A percentile compares a stretch with the other conserved stretches of the same genome.
These are phyloP conservation scores for Botrytis aclada DNA, from an alignment of 2,329 filamentous ascomycete genomes.

Conservation along the genomic window DNA sequence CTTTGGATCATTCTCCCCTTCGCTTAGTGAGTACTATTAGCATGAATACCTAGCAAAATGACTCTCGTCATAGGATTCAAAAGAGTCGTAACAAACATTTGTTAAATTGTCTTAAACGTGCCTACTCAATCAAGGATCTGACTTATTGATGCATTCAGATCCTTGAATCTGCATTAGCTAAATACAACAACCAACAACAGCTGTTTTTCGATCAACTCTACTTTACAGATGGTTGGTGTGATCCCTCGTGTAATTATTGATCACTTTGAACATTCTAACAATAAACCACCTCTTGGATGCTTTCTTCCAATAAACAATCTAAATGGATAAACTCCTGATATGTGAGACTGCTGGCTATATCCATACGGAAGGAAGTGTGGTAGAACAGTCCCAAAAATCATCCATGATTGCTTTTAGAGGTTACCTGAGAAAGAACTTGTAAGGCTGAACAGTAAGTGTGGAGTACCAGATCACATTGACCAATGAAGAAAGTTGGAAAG, in stretches of 20 bases:
- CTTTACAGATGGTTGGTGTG: background rate
- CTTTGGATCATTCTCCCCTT: background rate
- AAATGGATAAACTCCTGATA: background rate
- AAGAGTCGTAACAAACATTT: background rate
- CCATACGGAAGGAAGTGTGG: background rate
- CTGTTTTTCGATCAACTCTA: background rate
- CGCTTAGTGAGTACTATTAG: background rate
- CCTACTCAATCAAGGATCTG: background rate
- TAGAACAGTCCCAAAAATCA: background rate
- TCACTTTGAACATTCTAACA: background rate
- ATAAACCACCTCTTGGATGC: background rate
- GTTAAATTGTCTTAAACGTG: background rate
- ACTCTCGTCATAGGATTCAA: background rate
- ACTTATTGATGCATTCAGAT: background rate
- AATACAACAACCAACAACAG: background rate
- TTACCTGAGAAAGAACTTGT: conserved; percentile 16
- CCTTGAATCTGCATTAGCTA: conserved; percentile 6
- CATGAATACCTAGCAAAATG: background rate
- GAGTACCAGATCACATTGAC: background rate
- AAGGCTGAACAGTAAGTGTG: conserved; percentile 16
- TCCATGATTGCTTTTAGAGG: background rate
- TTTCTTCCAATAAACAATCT: background rate
- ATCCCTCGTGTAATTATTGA: background rate
- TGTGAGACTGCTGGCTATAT: background rate
- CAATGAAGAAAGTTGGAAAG: conserved; percentile 2